phyloP scores from a whole-genome alignment of 768 basidiomycete genomes.

The Kwoniella bestiolae region DNA sequence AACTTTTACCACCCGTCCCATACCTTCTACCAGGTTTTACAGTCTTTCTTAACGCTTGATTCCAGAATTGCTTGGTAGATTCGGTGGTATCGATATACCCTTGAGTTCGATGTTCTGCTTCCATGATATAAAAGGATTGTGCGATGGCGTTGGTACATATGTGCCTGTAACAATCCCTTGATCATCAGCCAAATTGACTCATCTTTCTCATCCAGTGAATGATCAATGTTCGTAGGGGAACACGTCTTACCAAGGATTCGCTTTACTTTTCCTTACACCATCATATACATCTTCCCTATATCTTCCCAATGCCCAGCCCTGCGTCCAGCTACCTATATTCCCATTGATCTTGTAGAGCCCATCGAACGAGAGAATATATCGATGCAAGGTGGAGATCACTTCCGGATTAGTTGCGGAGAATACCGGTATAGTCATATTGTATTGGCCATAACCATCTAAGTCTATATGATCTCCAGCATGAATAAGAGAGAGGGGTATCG shows the following conservation, averaged over 20 bases:
- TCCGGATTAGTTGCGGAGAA: constrained; percentile 19
- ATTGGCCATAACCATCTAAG: background rate
- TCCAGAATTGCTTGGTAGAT: constrained; percentile 39
- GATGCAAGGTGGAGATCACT: constrained; percentile 45
- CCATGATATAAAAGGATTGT: constrained; percentile 33
- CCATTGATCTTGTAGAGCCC: constrained; percentile 54
- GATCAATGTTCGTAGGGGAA: no score
- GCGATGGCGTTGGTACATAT: constrained; percentile 48
- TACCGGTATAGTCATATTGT: background rate
- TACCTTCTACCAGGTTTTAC: background rate
- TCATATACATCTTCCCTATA: constrained; percentile 57
- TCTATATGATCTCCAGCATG: constrained; percentile 31
- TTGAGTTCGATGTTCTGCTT: constrained; percentile 7
- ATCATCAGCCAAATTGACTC: no score
- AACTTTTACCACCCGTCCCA: background rate
- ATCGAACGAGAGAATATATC: constrained; percentile 50
- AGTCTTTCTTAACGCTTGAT: constrained; percentile 22
- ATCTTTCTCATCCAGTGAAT: no score
- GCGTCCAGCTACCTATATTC: constrained; percentile 26
- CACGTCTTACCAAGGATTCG: constrained; percentile 58
- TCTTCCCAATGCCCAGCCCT: constrained; percentile 51
- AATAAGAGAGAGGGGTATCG: constrained; percentile 50
- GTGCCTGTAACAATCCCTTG: constrained; percentile 29
- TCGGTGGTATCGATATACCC: constrained; percentile 24
- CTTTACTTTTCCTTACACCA: constrained; percentile 50